phyloP scores from a whole-genome alignment of 2,329 filamentous ascomycete species.

The Aspergillus sojae region DNA sequence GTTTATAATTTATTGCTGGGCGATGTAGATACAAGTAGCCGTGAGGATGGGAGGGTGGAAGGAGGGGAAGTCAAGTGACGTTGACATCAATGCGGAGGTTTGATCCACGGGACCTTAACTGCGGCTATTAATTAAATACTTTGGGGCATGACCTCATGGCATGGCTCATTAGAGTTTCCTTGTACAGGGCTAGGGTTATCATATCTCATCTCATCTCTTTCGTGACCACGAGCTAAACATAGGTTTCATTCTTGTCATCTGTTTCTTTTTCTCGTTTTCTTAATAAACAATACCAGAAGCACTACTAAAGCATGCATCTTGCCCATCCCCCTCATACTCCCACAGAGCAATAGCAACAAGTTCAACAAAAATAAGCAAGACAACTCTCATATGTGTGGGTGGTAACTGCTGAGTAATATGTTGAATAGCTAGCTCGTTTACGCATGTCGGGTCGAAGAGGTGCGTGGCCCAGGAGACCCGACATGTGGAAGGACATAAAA shows the following conservation, averaged over 20 bases:
- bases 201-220: neutral
- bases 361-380: constrained; percentile 3
- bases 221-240: neutral
- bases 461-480: neutral
- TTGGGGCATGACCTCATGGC: neutral
- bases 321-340: neutral
- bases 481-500: constrained; percentile 10
- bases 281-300: neutral
- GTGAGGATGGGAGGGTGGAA: neutral
- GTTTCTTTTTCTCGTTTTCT: neutral
- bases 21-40: neutral
- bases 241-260: neutral
- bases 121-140: neutral
- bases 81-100: constrained; percentile 1
- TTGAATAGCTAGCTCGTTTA: constrained; percentile 9
- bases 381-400: neutral
- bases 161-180: neutral
- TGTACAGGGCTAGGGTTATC: neutral
- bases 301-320: neutral
- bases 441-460: neutral
- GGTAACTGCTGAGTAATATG: constrained; percentile 5
- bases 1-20: neutral
- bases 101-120: constrained; percentile 5
- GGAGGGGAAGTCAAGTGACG: constrained; percentile 6
- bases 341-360: constrained; percentile 5